Evolutionary conservation across 148 eudicot species (phyloP), one percentile per base, ranked within the genome.

Genomic region (Vaccinium vitisidaea): DNA sequence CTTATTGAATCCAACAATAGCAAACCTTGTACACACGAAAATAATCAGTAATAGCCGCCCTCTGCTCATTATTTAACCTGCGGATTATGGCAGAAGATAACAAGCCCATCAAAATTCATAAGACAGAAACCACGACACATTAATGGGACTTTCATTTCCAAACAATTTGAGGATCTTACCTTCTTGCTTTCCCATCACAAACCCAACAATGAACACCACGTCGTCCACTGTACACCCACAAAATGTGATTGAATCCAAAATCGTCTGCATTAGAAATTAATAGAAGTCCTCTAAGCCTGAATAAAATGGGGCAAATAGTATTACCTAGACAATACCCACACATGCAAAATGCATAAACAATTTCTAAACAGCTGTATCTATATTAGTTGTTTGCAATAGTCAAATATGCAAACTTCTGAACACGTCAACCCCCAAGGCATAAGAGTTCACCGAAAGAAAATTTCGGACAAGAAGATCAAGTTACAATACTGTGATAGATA

Each of bases 181-280:
- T 94, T 91, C 98, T 92, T 84, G 99, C 98, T 92, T 91, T 95
- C 43, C 91, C 91, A 87, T 97, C 99, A 89, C 98, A 97, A 90
- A 97, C 99, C 99, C 99, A 97, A 74, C 99, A 97, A 84, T 94
- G 99, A 32, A 95, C 98, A 88, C 99, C 99, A 86, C 99, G 95
- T 13, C 98, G 93, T 52, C 99, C 99, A 94, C 98, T 95, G 86
- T 88, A 97, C 65, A 90, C 98, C 98, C 99, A 97, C 36, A 95
- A 92, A 81, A 95, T 94, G 87, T 97, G 98, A 82, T 90, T 89
- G 89, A 94, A 97, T 69, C 98, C 98, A 91, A 97, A 94, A 89
- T 97, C 99, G 85, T 92, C 98, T 95, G 91, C 86, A 86, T 15
- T 84, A 43, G 10, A 39, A 69, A 79, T 75, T 48, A 82, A 83